A percentile compares a stretch with the other conserved stretches of the same genome.
phyloP scores from a whole-genome alignment of 108 stramenopile genomes.

The Cyclotella sp. region DNA sequence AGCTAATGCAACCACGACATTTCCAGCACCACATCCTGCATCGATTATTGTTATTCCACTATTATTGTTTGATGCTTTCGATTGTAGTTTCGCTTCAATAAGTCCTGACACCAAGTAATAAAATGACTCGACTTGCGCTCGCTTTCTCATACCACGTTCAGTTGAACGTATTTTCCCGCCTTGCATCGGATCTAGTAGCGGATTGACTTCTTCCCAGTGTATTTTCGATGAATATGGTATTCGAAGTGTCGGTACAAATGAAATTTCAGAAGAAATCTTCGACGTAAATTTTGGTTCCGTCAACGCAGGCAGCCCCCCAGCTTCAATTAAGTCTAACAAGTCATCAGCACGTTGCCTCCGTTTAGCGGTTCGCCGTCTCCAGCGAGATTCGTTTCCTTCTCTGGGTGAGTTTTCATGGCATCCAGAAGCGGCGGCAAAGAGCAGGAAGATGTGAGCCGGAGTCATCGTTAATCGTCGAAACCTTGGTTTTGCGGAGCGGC shows the following conservation, averaged over 20 bases:
- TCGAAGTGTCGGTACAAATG: slow-evolving; percentile 15
- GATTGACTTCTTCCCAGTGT: slow-evolving; percentile 27
- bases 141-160: slow-evolving; percentile 41
- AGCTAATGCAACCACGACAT: slow-evolving; percentile 40
- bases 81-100: slow-evolving; percentile 11
- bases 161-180: slow-evolving; percentile 26
- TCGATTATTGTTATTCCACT: slow-evolving; percentile 36
- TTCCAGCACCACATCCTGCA: slow-evolving; percentile 49
- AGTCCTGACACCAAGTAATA: slow-evolving; percentile 23
- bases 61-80: not conserved
- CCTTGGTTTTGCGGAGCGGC: too few relatives aligned
- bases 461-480: not conserved
- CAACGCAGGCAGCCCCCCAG: not conserved
- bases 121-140: slow-evolving; percentile 50
- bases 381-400: slow-evolving; percentile 15
- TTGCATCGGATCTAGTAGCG: slow-evolving; percentile 41
- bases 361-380: slow-evolving; percentile 43
- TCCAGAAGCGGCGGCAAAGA: not conserved
- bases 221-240: slow-evolving; percentile 27
- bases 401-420: not conserved
- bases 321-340: slow-evolving; percentile 31
- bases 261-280: not conserved
- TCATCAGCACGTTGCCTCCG: slow-evolving; percentile 38
- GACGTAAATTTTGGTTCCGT: not conserved
- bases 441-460: not conserved